A percentile compares a stretch with the other conserved stretches of the same genome.
phyloP scores from a whole-genome alignment of 2,329 filamentous ascomycete genomes.

The Phyllosticta paracitricarpa region DNA sequence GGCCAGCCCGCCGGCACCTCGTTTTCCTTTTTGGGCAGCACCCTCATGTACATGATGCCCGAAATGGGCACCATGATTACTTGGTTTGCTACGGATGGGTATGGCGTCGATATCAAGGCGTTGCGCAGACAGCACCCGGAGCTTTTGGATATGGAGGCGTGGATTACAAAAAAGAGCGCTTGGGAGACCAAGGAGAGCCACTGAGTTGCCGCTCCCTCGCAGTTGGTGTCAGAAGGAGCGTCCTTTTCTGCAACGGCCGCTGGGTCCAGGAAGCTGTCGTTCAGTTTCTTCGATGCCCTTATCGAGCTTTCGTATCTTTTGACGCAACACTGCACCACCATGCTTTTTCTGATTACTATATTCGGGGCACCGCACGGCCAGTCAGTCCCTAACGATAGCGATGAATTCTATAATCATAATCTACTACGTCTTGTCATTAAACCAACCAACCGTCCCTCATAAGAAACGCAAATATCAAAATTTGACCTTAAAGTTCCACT shows the following conservation, averaged over 20 bases:
- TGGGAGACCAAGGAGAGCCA: conserved; percentile 14
- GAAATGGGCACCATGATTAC: conserved; percentile 39
- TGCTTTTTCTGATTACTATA: too few relatives aligned
- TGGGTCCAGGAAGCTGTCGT: too few relatives aligned
- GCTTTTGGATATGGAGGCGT: conserved; percentile 39
- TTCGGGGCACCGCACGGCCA: too few relatives aligned
- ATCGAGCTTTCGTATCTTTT: too few relatives aligned
- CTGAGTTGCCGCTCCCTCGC: background rate
- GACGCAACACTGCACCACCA: too few relatives aligned
- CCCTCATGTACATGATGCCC: conserved; percentile 32
- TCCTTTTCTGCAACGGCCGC: too few relatives aligned
- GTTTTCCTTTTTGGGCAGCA: conserved; percentile 31
- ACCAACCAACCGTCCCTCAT: background rate
- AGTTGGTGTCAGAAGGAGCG: too few relatives aligned
- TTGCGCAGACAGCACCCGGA: conserved; percentile 35
- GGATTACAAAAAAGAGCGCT: conserved; percentile 39
- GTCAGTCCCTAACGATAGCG: background rate
- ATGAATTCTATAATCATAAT: background rate
- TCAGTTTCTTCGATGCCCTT: too few relatives aligned
- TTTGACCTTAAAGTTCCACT: conserved; percentile 11
- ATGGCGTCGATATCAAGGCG: conserved; percentile 34
- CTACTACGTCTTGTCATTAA: background rate
- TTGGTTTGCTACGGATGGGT: conserved; percentile 43
- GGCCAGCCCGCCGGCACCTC: conserved; percentile 34
- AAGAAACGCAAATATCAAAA: background rate